These are phyloP conservation scores for Scleroderma citrinum DNA, from an alignment of 768 basidiomycete species.

Conservation along the genomic window DNA sequence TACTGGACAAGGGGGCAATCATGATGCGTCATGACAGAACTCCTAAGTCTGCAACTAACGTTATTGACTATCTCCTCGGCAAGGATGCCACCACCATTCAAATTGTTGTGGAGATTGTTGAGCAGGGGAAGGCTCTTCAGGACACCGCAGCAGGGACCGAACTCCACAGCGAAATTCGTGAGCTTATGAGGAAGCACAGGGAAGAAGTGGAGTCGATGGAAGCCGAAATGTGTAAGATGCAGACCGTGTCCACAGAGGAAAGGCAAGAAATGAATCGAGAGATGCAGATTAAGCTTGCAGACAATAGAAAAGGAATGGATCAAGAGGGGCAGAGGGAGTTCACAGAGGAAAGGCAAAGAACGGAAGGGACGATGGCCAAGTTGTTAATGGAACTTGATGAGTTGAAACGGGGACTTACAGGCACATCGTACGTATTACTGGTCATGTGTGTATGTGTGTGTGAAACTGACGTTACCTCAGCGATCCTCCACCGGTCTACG, in stretches of 20 bases:
- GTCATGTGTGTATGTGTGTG: too few relatives aligned
- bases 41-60: neutral
- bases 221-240: too few relatives aligned
- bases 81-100: neutral
- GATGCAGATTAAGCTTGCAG: too few relatives aligned
- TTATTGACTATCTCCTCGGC: neutral
- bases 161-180: neutral
- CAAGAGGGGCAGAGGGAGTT: too few relatives aligned
- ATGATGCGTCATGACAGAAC: neutral
- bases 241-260: neutral
- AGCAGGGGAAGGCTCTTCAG: neutral
- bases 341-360: too few relatives aligned
- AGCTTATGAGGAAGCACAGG: neutral
- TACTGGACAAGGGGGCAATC: constrained; percentile 11
- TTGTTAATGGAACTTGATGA: neutral
- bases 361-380: too few relatives aligned
- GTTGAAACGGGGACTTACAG: neutral
- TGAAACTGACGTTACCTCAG: neutral
- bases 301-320: too few relatives aligned
- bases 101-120: neutral
- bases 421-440: neutral
- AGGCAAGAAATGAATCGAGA: neutral
- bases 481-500: neutral
- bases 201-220: neutral
- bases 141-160: neutral